Evolutionary conservation across 352 stramenopile species (phyloP).

Genomic region (Phytophthora pinifolia): DNA sequence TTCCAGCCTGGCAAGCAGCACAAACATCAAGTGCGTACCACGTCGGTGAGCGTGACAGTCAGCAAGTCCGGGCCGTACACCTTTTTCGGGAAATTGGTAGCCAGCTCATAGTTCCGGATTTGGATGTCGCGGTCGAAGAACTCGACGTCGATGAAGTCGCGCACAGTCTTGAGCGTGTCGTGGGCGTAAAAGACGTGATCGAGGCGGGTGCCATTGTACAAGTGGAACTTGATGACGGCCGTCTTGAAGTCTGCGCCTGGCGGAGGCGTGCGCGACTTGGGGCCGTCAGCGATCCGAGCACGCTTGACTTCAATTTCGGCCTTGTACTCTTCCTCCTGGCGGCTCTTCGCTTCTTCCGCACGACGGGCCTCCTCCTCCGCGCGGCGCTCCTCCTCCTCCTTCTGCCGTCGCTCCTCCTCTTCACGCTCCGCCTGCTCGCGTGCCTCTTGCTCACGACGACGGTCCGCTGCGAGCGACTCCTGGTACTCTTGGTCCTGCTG

Average conservation of each 20-base stretch:
- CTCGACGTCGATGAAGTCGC: conserved; percentile 80
- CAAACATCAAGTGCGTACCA: conserved; percentile 36
- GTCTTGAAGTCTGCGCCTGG: conserved; percentile 65
- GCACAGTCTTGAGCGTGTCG: conserved; percentile 75
- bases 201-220: conserved; percentile 76
- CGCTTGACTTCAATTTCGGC: conserved; percentile 65
- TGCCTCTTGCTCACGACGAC: conserved; percentile 63
- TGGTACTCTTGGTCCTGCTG: conserved; percentile 95
- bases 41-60: conserved; percentile 66
- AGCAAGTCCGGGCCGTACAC: conserved; percentile 62
- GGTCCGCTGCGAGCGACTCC: conserved; percentile 90
- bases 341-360: conserved; percentile 28
- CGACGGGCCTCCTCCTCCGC: conserved; percentile 28
- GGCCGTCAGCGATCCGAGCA: conserved; percentile 38
- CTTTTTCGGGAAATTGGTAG: conserved; percentile 86
- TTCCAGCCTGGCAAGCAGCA: conserved; percentile 1
- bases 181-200: conserved; percentile 82
- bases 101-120: conserved; percentile 82
- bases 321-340: conserved; percentile 38
- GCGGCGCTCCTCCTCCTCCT: conserved; percentile 42
- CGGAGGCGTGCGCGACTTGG: conserved; percentile 49
- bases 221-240: conserved; percentile 75
- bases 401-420: conserved; percentile 36
- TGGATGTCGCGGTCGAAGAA: conserved; percentile 77
- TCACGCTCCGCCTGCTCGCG: conserved; percentile 48